phyloP scores from a whole-genome alignment of 371 early-diverging fungal genomes.

The Thermomucor indicae-seudaticae region DNA sequence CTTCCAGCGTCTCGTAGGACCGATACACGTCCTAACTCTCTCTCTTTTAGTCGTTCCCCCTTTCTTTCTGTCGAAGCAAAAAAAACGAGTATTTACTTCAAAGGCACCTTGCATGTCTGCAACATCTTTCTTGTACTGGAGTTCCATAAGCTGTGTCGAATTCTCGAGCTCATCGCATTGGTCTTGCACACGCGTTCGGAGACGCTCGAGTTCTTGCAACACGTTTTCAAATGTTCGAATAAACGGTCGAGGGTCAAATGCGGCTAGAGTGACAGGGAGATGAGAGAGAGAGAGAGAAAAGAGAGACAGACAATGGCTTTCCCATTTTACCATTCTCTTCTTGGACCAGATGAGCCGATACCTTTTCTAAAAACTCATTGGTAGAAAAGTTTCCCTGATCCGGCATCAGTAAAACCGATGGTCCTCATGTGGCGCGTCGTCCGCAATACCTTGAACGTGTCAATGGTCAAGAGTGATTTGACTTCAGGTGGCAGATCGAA shows the following conservation, averaged over 20 bases:
- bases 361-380: conserved; percentile 55
- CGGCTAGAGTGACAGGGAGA: conserved; percentile 12
- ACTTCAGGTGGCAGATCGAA: conserved; percentile 22
- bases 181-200: conserved; percentile 71
- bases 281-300: too few species aligned
- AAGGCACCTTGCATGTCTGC: conserved; percentile 67
- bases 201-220: conserved; percentile 71
- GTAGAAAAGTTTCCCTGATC: conserved; percentile 52
- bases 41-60: background rate
- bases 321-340: conserved; percentile 22
- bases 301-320: too few species aligned
- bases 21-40: conserved; percentile 69
- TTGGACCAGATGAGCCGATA: conserved; percentile 34
- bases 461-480: conserved; percentile 19
- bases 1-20: conserved; percentile 81
- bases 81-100: conserved; percentile 47
- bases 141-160: conserved; percentile 67
- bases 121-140: conserved; percentile 70
- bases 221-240: conserved; percentile 87
- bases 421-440: too few species aligned
- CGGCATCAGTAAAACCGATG: too few species aligned
- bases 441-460: conserved; percentile 27
- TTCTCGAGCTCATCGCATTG: conserved; percentile 83
- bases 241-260: conserved; percentile 79
- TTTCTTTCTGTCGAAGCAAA: background rate